Evolutionary conservation across 2,329 filamentous ascomycete species (phyloP), one percentile per base, ranked within the genome.

Genomic region (Rhynchosporium agropyri): DNA sequence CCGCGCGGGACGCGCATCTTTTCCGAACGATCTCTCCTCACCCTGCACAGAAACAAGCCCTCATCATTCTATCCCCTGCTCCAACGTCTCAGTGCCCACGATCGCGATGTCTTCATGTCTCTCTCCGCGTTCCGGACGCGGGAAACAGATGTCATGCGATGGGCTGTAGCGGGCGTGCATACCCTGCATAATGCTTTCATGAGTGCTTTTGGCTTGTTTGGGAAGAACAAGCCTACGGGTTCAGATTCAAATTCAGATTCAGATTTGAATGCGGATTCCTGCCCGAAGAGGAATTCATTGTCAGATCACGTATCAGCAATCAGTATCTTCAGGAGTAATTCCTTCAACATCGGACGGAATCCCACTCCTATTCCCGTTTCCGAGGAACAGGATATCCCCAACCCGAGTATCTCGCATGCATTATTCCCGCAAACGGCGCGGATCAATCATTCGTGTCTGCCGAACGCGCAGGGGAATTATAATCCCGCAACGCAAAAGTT

Each of bases 391-490:
- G 9, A 36, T 36, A 36, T 36, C 9, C 33, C 33, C 33, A 36
- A 9, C 33, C 50, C 61, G 51, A 60, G 64, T 10, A 62, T 60
- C 33, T 36, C 33, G 33, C 33, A 36, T 36, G 69, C 69, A 20
- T 36, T 72, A 2, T 71, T 72, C 50, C 62, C 62, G 1, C 54
- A 46, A 5, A 70, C 69, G 28, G 67, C 69, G 4, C 61, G 70
- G 28, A 63, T 72, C 29, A 72, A 72, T 53, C 70, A 71, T 60
- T 66, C 65, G 3, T 72, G 70, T 50, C 53, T 71, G 10, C 70
- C 70, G 20, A 71, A 71, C 49, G 63, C 70, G 26, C 70, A 72
- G 59, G 70, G 67, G 43, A 72, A 71, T 62, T 71, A 67, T 49
- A 57, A 69, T 51, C 38, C 62, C 1, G 60, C 36, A 31, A 28